Percentiles rank a stretch among this genome's conserved stretches.
These are phyloP conservation scores for Fusarium secorum DNA, from an alignment of 2,329 filamentous ascomycete species.

Conservation along the genomic window DNA sequence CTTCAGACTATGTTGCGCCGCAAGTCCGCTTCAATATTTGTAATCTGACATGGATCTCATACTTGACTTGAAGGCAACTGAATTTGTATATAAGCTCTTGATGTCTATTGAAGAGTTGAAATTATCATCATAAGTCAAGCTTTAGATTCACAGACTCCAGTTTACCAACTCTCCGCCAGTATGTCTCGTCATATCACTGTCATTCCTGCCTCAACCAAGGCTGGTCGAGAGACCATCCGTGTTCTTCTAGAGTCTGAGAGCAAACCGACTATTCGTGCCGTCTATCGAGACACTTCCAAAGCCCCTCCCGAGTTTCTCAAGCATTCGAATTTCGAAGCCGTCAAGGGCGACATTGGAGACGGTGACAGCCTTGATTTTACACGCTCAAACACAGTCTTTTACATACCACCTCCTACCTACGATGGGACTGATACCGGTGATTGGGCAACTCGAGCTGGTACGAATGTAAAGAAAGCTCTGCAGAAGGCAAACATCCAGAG, in stretches of 20 bases:
- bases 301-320: slow-evolving; percentile 42
- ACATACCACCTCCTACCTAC: slow-evolving; percentile 45
- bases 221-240: slow-evolving; percentile 44
- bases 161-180: background rate
- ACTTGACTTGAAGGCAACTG: background rate
- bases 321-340: slow-evolving; percentile 42
- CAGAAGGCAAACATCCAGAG: slow-evolving; percentile 21
- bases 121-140: background rate
- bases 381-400: slow-evolving; percentile 45
- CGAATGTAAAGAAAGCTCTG: slow-evolving; percentile 29
- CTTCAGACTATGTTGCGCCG: background rate
- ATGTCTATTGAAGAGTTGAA: background rate
- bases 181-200: slow-evolving; percentile 46
- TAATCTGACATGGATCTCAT: background rate
- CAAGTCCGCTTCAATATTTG: background rate
- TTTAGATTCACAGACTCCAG: background rate
- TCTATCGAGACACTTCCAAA: slow-evolving; percentile 45
- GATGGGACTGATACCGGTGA: slow-evolving; percentile 38
- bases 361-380: slow-evolving; percentile 42
- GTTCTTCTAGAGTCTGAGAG: slow-evolving; percentile 34
- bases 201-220: slow-evolving; percentile 46
- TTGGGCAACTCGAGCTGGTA: slow-evolving; percentile 35
- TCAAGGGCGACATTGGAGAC: slow-evolving; percentile 43
- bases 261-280: slow-evolving; percentile 37
- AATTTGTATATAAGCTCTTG: slow-evolving; percentile 2